Percentiles rank a stretch among this genome's conserved stretches.
Evolutionary conservation across 1,139 yeast genomes (phyloP).

Genomic region (Kurtzmaniella quercitrusa): DNA sequence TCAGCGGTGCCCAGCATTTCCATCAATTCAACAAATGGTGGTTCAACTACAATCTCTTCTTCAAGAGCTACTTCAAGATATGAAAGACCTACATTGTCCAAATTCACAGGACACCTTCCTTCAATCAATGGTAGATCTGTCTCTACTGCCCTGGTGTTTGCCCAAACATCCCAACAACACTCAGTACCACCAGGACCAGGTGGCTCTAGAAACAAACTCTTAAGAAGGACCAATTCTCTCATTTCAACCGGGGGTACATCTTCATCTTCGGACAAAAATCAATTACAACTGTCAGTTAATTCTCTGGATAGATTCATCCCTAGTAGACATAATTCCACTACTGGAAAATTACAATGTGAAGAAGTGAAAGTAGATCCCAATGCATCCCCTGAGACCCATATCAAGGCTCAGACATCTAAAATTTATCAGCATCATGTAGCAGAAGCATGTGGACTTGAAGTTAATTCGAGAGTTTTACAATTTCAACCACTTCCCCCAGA

Average conservation of each 20-base stretch:
- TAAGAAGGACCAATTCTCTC: constrained; percentile 34
- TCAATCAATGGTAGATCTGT: constrained; percentile 18
- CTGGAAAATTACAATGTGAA: constrained; percentile 34
- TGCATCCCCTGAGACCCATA: constrained; percentile 51
- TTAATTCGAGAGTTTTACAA: constrained; percentile 79
- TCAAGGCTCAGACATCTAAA: constrained; percentile 64
- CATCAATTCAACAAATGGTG: constrained; percentile 1
- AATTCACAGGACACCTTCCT: constrained; percentile 9
- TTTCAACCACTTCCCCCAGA: constrained; percentile 88
- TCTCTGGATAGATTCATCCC: constrained; percentile 44
- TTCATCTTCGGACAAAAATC: constrained; percentile 16
- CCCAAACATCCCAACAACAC: constrained; percentile 6
- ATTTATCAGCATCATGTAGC: constrained; percentile 86
- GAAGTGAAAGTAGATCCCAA: constrained; percentile 36
- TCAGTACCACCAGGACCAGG: constrained; percentile 9
- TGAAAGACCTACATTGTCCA: constrained; percentile 15
- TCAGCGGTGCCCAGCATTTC: constrained; percentile 4
- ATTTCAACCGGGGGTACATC: constrained; percentile 23
- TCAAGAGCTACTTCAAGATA: constrained; percentile 8
- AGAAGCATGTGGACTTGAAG: constrained; percentile 87
- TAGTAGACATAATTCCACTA: constrained; percentile 38
- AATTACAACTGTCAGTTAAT: constrained; percentile 19
- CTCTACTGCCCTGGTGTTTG: constrained; percentile 13
- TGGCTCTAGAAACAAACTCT: constrained; percentile 21
- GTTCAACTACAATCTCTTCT: not conserved